A percentile compares a stretch with the other conserved stretches of the same genome.
Evolutionary conservation across 2,329 filamentous ascomycete species (phyloP).

Genomic region (Alternaria gansuensis): DNA sequence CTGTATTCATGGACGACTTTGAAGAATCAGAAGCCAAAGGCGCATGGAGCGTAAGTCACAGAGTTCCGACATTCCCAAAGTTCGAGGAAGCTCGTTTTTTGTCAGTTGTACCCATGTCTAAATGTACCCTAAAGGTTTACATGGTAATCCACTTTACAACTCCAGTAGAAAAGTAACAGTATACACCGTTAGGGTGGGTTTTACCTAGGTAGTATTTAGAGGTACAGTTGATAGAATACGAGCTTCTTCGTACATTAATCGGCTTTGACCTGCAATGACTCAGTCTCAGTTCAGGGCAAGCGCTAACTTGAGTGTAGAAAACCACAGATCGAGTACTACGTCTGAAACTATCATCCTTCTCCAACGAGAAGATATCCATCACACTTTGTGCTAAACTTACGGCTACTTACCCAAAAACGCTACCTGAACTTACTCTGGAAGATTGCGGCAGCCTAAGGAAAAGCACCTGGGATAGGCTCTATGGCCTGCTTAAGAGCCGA

Average conservation of each 20-base stretch:
- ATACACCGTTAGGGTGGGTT: no score
- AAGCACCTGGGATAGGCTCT: slow-evolving; percentile 74
- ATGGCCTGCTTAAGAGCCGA: slow-evolving; percentile 72
- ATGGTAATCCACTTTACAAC: no score
- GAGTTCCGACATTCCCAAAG: background rate
- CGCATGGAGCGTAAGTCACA: slow-evolving; percentile 80
- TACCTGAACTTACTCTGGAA: slow-evolving; percentile 75
- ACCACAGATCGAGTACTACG: slow-evolving; percentile 81
- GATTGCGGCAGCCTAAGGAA: slow-evolving; percentile 71
- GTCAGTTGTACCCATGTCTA: no score
- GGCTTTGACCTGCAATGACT: background rate
- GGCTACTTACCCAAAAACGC: slow-evolving; percentile 88
- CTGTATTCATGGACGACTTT: slow-evolving; percentile 92
- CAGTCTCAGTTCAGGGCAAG: background rate
- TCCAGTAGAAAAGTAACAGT: no score
- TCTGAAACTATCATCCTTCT: slow-evolving; percentile 76
- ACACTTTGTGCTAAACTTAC: slow-evolving; percentile 82
- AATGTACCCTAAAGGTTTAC: no score
- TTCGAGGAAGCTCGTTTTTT: no score
- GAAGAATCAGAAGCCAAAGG: slow-evolving; percentile 73
- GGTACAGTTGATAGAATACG: no score
- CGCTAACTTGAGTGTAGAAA: slow-evolving; percentile 63
- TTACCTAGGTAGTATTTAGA: no score
- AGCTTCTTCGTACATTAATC: background rate
- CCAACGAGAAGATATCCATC: slow-evolving; percentile 74